phyloP scores from a whole-genome alignment of 306 rosid species.

The Trifolium subterraneum region DNA sequence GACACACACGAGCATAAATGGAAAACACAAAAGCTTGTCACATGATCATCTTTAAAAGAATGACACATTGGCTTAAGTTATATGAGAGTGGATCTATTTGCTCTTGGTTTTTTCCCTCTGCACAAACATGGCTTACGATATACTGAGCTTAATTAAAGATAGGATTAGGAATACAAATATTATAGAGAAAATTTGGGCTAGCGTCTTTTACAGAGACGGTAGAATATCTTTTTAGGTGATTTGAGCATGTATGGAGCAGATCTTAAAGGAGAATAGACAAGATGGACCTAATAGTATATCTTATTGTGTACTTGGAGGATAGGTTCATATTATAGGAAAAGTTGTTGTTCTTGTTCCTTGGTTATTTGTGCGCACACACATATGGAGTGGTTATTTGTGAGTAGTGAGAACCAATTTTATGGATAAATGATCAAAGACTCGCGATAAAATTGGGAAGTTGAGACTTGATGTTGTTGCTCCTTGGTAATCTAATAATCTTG shows the following conservation, averaged over 20 bases:
- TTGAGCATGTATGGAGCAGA: neutral
- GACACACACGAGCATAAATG: neutral
- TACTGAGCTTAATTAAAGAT: neutral
- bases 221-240: slow-evolving; percentile 1
- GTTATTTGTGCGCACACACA: neutral
- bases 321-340: neutral
- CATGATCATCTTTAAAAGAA: neutral
- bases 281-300: neutral
- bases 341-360: neutral
- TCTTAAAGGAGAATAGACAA: neutral
- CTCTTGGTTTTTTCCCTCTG: slow-evolving; percentile 14
- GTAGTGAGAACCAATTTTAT: neutral
- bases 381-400: neutral
- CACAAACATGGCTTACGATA: neutral
- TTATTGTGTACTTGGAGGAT: neutral
- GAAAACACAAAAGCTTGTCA: neutral
- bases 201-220: slow-evolving; percentile 1
- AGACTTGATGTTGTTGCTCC: neutral
- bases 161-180: neutral
- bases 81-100: neutral
- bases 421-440: neutral
- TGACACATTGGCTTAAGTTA: neutral
- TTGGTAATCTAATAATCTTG: neutral
- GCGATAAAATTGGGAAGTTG: neutral
- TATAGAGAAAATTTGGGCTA: neutral